Base-by-base conservation (phyloP, 345 rosid genomes). In the Boechera retrofracta region DNA sequence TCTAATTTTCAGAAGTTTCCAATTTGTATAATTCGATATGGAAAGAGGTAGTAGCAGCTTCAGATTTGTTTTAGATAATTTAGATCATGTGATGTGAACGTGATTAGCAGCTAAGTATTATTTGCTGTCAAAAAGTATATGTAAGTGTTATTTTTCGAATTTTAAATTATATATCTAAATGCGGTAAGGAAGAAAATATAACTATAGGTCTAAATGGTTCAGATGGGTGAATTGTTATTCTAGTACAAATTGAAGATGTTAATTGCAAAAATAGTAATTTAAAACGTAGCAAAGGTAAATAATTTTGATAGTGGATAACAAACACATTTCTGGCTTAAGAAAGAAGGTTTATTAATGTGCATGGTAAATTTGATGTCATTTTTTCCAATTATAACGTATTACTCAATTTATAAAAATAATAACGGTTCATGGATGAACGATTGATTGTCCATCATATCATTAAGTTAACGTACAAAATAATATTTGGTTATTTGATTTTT, bases 21-120 rank as follows among this genome's bases (percentile, higher is more conserved):
- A 71, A 56, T 71, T 71, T 77, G 72, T 71, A 77, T 71, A 77
- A 71, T 65, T 71, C n/a, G 67, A 4, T 63, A 69, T 5, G 74
- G 49, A 8, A 56, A 57, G 51, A 10, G 33, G 32, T 67, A 47
- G 42, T 38, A 38, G 59, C 56, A 16, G 16, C 16, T 42, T 64
- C 49, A 15, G 65, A n/a, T 47, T 54, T 64, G 4, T 58, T 13
- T 16, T 60, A n/a, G 80, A 76, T 61, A 4, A 51, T 69, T 48
- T 47, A 5, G 67, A 71, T 70, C 32, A 56, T 42, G 71, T 77
- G 75, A 69, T 61, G 80, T 28, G 67, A 77, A 77, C 67, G 76
- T 71, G 68, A 71, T 77, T 65, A 64, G 76, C 72, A 77, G 70
- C 80, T 63, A 58, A 45, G 29, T 74, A 24, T 35, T 10, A 47